A percentile compares a stretch with the other conserved stretches of the same genome.
These are phyloP conservation scores for Aspergillus kassunensis DNA, from an alignment of 495 filamentous ascomycete genomes.

Conservation along the genomic window DNA sequence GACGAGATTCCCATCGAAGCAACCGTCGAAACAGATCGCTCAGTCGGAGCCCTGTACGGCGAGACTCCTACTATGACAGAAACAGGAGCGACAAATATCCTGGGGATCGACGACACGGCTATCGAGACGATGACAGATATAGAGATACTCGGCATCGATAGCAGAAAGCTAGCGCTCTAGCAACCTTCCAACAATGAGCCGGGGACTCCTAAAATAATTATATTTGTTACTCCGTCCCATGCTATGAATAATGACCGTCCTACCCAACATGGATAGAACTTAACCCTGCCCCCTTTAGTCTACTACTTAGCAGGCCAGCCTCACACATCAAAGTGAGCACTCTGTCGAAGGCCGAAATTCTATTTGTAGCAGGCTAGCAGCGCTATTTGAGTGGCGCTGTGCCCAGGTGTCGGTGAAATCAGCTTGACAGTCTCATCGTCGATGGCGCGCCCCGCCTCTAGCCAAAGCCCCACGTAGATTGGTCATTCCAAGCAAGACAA, in stretches of 20 bases:
- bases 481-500: slow-evolving; percentile 9
- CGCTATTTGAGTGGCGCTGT: not conserved
- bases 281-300: not conserved
- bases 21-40: slow-evolving; percentile 36
- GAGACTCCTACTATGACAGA: slow-evolving; percentile 21
- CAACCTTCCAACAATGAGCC: no score
- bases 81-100: slow-evolving; percentile 15
- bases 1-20: slow-evolving; percentile 23
- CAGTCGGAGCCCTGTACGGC: slow-evolving; percentile 49
- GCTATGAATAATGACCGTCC: not conserved
- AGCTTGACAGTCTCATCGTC: not conserved
- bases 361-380: not conserved
- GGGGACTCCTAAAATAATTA: no score
- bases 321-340: slow-evolving; percentile 3
- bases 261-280: not conserved
- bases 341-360: not conserved
- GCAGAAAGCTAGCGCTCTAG: slow-evolving; percentile 5
- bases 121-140: slow-evolving; percentile 30
- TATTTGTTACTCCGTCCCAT: no score
- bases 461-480: slow-evolving; percentile 11
- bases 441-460: slow-evolving; percentile 11
- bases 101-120: slow-evolving; percentile 19
- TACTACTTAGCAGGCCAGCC: not conserved
- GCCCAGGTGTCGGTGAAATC: slow-evolving; percentile 8
- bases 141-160: slow-evolving; percentile 26